Conservation (phyloP, 1,284 basidiomycete genomes). For the Tilletiopsis washingtonensis region DNA sequence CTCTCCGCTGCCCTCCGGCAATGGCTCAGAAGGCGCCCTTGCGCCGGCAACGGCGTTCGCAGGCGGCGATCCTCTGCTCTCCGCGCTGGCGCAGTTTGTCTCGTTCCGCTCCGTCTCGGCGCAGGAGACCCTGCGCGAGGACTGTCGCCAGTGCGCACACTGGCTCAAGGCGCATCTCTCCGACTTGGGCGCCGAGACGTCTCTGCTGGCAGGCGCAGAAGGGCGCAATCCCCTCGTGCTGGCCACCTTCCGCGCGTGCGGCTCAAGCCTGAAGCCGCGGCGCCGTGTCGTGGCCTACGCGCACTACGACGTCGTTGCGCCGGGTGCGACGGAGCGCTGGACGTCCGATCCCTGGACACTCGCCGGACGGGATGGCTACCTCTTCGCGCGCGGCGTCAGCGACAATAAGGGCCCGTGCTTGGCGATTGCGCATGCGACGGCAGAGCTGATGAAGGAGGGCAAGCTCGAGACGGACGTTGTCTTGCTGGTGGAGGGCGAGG, state of each 20-base stretch:
- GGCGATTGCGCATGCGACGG: constrained; percentile 80
- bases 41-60: background rate
- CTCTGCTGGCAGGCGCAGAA: constrained; percentile 20
- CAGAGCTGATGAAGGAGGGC: constrained; percentile 64
- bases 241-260: constrained; percentile 23
- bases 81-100: constrained; percentile 74
- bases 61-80: constrained; percentile 53
- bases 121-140: constrained; percentile 63
- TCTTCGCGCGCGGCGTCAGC: constrained; percentile 79
- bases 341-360: constrained; percentile 75
- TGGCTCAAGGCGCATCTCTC: constrained; percentile 33
- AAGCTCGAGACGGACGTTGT: constrained; percentile 78
- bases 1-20: background rate
- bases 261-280: constrained; percentile 4
- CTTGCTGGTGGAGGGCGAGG: constrained; percentile 89
- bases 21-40: no score
- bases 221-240: constrained; percentile 38
- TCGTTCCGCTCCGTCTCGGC: constrained; percentile 78
- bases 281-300: constrained; percentile 38
- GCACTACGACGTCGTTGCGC: constrained; percentile 41
- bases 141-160: constrained; percentile 49
- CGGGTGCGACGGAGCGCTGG: constrained; percentile 45
- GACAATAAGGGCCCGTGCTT: constrained; percentile 84
- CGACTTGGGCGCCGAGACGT: constrained; percentile 35
- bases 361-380: constrained; percentile 76